Percentiles rank a stretch among this genome's conserved stretches.
Evolutionary conservation across 225 moss, liverwort and hornwort species (phyloP).

Genomic region (Marchantia paleacea): DNA sequence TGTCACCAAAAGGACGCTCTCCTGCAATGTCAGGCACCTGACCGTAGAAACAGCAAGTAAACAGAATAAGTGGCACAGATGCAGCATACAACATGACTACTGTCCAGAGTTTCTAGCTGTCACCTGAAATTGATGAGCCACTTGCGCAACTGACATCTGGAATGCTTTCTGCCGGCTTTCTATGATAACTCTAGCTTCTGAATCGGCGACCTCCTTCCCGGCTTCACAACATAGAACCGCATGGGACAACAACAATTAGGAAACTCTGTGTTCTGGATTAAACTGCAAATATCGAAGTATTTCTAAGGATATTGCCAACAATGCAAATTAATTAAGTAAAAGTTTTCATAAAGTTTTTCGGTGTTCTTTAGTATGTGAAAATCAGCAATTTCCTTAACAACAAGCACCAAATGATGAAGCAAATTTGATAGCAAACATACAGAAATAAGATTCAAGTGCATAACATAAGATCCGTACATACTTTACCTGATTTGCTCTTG

Average conservation of each 20-base stretch:
- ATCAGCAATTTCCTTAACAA: too few species aligned
- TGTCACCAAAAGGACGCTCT: slow-evolving; percentile 16
- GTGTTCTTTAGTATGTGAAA: too few species aligned
- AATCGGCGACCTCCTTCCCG: slow-evolving; percentile 63
- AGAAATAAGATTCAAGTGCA: too few species aligned
- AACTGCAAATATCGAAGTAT: background rate
- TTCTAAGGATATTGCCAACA: background rate
- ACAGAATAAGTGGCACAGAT: slow-evolving; percentile 6
- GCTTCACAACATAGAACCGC: slow-evolving; percentile 35
- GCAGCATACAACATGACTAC: background rate
- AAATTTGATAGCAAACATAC: too few species aligned
- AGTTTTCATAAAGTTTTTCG: too few species aligned
- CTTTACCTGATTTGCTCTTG: slow-evolving; percentile 50
- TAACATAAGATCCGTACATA: too few species aligned
- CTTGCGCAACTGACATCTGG: slow-evolving; percentile 38
- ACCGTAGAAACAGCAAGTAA: slow-evolving; percentile 2
- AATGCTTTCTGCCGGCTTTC: slow-evolving; percentile 72
- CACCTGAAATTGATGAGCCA: slow-evolving; percentile 65
- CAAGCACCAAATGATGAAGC: too few species aligned
- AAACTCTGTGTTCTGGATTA: background rate
- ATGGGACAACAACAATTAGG: background rate
- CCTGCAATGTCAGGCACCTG: slow-evolving; percentile 9
- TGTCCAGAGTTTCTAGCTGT: background rate
- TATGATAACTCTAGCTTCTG: slow-evolving; percentile 61
- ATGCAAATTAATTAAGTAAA: background rate